Conservation (phyloP, 2,329 filamentous ascomycete species). For the Cladophialophora psammophila region DNA sequence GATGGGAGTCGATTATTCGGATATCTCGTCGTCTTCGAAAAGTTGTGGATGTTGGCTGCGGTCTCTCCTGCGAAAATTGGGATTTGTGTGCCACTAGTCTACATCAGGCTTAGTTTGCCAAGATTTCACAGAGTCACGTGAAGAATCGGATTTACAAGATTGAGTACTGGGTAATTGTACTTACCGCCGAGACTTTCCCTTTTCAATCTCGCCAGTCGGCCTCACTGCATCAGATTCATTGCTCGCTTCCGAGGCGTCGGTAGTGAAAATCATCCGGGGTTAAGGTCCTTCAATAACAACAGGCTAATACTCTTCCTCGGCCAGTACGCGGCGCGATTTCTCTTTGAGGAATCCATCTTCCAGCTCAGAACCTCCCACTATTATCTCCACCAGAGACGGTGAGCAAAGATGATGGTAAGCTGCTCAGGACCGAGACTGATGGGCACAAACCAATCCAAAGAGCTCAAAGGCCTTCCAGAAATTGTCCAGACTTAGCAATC, state of each 20-base stretch:
- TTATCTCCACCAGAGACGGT: slow-evolving; percentile 5
- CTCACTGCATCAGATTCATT: background rate
- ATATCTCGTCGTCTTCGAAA: slow-evolving; percentile 41
- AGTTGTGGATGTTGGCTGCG: slow-evolving; percentile 7
- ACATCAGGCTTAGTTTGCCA: slow-evolving; percentile 25
- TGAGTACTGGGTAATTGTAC: background rate
- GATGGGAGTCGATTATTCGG: slow-evolving; percentile 49
- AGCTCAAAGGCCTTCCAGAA: slow-evolving; percentile 15
- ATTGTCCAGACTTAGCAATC: slow-evolving; percentile 22
- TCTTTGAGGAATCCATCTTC: slow-evolving; percentile 13
- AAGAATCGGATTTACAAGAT: background rate
- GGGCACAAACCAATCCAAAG: slow-evolving; percentile 21
- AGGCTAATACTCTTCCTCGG: slow-evolving; percentile 17
- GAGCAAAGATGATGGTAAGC: slow-evolving; percentile 14
- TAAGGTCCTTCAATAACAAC: background rate
- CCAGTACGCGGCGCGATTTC: slow-evolving; percentile 14
- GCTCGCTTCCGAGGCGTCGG: background rate
- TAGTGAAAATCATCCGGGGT: background rate
- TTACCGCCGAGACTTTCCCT: background rate
- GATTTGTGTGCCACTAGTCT: slow-evolving; percentile 33
- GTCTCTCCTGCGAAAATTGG: slow-evolving; percentile 30
- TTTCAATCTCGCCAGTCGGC: background rate
- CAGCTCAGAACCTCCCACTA: background rate
- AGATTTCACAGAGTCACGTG: slow-evolving; percentile 25
- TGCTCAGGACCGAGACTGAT: background rate